Percentiles rank a stretch among this genome's conserved stretches.
phyloP scores from a whole-genome alignment of 352 stramenopile genomes.

The Phytophthora niederhauseri region DNA sequence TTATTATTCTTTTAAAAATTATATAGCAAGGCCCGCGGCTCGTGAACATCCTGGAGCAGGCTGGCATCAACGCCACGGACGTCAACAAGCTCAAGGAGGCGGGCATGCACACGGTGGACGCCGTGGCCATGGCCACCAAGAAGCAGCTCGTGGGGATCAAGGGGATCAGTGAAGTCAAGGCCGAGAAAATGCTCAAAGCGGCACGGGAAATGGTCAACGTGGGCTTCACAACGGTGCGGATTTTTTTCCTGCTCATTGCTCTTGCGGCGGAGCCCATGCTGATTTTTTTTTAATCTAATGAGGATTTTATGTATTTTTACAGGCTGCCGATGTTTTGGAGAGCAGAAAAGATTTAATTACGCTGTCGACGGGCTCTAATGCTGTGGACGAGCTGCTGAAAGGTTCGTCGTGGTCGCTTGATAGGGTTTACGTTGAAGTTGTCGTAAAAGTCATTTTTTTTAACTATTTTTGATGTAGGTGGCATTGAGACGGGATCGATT shows the following conservation, averaged over 20 bases:
- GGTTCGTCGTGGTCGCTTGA: conserved; percentile 37
- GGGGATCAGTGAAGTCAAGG: conserved; percentile 99
- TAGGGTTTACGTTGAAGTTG: neutral
- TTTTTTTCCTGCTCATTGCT: neutral
- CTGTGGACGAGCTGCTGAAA: conserved; percentile 90
- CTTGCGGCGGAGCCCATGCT: conserved; percentile 8
- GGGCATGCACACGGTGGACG: conserved; percentile 98
- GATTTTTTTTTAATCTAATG: conserved; percentile 16
- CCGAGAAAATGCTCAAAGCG: conserved; percentile 98
- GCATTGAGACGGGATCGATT: conserved; percentile 98
- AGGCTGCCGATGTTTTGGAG: conserved; percentile 90
- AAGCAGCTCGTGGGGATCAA: conserved; percentile 98
- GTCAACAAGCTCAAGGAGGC: conserved; percentile 98
- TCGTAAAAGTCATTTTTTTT: neutral
- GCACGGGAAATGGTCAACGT: conserved; percentile 97
- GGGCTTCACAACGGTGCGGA: conserved; percentile 98
- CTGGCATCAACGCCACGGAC: conserved; percentile 97
- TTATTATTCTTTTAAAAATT: conserved; percentile 4
- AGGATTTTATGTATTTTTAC: conserved; percentile 2
- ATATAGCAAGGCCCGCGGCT: conserved; percentile 76
- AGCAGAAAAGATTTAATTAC: conserved; percentile 94
- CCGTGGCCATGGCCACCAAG: conserved; percentile 97
- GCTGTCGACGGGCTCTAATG: conserved; percentile 93
- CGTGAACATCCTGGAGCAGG: conserved; percentile 94
- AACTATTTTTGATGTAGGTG: conserved; percentile 58